These are phyloP conservation scores for Quercus glauca DNA, from an alignment of 306 rosid genomes.

Conservation along the genomic window DNA sequence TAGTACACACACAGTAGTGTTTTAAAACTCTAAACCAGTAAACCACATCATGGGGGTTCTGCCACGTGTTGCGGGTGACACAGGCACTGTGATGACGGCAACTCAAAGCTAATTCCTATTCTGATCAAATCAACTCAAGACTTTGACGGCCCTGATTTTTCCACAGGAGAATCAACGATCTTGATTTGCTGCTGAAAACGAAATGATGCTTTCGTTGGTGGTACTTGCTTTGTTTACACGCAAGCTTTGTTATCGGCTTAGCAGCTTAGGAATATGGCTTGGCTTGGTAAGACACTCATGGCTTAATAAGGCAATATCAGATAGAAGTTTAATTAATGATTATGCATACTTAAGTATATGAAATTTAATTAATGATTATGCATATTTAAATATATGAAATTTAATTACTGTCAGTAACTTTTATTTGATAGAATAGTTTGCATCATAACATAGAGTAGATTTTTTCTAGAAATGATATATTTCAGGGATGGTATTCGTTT, in stretches of 20 bases:
- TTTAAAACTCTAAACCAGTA: neutral
- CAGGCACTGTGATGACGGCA: conserved; percentile 30
- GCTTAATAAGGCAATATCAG: neutral
- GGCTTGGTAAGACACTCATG: neutral
- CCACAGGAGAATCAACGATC: neutral
- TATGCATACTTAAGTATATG: no score
- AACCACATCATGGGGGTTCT: conserved; percentile 33
- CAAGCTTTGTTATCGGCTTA: conserved; percentile 31
- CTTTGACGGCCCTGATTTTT: conserved; percentile 22
- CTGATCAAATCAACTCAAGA: neutral
- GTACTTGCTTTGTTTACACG: conserved; percentile 47
- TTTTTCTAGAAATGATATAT: no score
- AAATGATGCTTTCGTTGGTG: conserved; percentile 24
- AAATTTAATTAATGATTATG: no score
- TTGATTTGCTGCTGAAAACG: conserved; percentile 20
- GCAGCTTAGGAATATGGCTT: conserved; percentile 7
- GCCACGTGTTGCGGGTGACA: conserved; percentile 42
- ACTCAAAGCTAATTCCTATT: conserved; percentile 30
- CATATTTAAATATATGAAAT: no score
- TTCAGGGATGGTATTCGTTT: no score
- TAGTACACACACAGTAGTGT: conserved; percentile 12
- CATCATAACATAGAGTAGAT: no score
- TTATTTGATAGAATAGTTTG: no score
- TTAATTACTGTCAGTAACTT: no score
- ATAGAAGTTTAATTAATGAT: no score